Base-by-base conservation (phyloP, 1,139 yeast genomes). In the Magnusiomyces clavatus region DNA sequence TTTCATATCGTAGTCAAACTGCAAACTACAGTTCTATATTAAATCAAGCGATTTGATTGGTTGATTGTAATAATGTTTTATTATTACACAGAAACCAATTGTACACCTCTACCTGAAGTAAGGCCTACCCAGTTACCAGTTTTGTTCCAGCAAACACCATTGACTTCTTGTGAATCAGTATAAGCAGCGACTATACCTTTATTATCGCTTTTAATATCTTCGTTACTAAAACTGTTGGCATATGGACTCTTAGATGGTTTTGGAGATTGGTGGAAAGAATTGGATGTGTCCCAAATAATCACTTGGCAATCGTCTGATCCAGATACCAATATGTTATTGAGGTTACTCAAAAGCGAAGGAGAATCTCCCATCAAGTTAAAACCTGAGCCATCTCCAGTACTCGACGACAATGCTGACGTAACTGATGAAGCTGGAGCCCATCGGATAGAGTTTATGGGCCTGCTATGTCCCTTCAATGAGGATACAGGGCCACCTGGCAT, bases 281-380 rank as follows among this genome's bases (percentile, higher is more conserved):
- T 54, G 6, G 44, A 43, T 13, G 88, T 73, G 66, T 92, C 96
- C 94, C 97, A 89, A 14, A 86, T 73, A 40, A 90, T 70, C 0
- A 87, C 86, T 67, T 89, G 96, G 66, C 96, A 86, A 68, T 90
- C 97, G 65, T 92, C 97, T 24, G 86, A 83, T 17, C 94, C 95
- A 0, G 90, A 78, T 16, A 88, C 74, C 37, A 92, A 69, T 46
- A 77, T 69, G 57, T 85, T 81, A 42, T 73, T 69, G 19, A 35
- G 43, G 14, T 52, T 48, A 39, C 35, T 17, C 17, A 46, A 35
- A 11, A 17, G 16, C 3, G 38, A 19, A 19, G 35, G 2, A 37
- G 14, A 17, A 17, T 34, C 34, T 24, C 31, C 31, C 4, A 24
- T 24, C 31, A 24, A 5, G 8, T 24, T 24, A 8, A 24, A 24